Conservation (phyloP, 2,329 filamentous ascomycete genomes). For the Zymoseptoria brevis region DNA sequence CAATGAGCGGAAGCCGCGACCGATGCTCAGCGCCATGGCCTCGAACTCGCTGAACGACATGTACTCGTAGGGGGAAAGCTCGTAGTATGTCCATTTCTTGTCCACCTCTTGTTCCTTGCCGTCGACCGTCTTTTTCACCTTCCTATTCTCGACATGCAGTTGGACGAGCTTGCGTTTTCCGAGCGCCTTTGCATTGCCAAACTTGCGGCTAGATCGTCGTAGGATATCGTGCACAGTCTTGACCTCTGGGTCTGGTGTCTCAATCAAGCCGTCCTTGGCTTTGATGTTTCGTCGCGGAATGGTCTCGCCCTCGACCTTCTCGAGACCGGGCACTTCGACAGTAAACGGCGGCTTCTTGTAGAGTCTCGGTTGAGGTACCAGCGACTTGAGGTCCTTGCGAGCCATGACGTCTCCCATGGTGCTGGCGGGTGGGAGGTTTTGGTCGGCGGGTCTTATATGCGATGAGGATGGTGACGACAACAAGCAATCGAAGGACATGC, state of each 20-base stretch:
- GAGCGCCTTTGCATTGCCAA: constrained; percentile 44
- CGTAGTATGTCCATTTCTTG: constrained; percentile 87
- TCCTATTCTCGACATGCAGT: constrained; percentile 77
- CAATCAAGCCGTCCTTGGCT: constrained; percentile 62
- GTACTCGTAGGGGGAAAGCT: constrained; percentile 70
- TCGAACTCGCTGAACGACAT: constrained; percentile 74
- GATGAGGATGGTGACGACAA: constrained; percentile 1
- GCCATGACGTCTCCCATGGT: constrained; percentile 29
- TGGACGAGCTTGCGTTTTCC: constrained; percentile 67
- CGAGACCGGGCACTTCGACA: constrained; percentile 60
- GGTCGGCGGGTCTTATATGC: background rate
- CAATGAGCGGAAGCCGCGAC: constrained; percentile 64
- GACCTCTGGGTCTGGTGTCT: constrained; percentile 59
- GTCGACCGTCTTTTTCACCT: constrained; percentile 80
- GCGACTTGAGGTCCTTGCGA: constrained; percentile 39
- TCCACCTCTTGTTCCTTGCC: constrained; percentile 72
- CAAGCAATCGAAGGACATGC: constrained; percentile 17
- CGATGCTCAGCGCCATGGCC: constrained; percentile 59
- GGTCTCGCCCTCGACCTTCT: constrained; percentile 71
- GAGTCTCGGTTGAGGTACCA: constrained; percentile 40
- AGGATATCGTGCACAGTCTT: constrained; percentile 74
- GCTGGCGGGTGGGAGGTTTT: constrained; percentile 6
- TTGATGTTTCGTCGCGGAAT: constrained; percentile 67
- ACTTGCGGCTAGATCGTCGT: constrained; percentile 55
- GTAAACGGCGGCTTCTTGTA: constrained; percentile 65